Evolutionary conservation across 805 yeast species (phyloP).

Genomic region (Candida golubevii): DNA sequence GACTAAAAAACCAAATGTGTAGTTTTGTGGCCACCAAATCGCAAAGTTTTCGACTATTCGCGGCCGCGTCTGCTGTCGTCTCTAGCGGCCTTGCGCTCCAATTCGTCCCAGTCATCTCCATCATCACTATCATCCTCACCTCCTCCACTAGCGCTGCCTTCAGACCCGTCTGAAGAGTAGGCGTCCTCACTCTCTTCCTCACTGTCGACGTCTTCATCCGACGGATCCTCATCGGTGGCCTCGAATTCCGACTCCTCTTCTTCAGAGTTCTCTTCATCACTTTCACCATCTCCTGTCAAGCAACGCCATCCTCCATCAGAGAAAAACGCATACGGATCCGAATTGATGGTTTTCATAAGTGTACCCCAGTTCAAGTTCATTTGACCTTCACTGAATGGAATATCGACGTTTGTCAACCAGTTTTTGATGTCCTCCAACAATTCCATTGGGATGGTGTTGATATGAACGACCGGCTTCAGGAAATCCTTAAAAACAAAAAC

Average conservation of each 20-base stretch:
- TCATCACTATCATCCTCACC: constrained; percentile 28
- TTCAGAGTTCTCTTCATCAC: constrained; percentile 60
- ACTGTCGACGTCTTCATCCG: constrained; percentile 57
- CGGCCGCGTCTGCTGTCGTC: constrained; percentile 34
- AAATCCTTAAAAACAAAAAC: constrained; percentile 97
- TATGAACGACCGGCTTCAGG: constrained; percentile 79
- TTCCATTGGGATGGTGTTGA: constrained; percentile 93
- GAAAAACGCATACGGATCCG: constrained; percentile 93
- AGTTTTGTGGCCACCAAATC: too few species aligned
- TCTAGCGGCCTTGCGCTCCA: constrained; percentile 53
- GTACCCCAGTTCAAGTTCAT: constrained; percentile 94
- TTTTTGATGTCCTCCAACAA: constrained; percentile 87
- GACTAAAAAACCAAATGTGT: too few species aligned
- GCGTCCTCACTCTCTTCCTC: constrained; percentile 43
- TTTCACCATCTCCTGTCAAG: constrained; percentile 81
- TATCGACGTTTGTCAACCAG: constrained; percentile 97
- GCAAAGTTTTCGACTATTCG: constrained; percentile 5
- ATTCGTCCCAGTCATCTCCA: constrained; percentile 53
- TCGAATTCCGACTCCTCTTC: constrained; percentile 72
- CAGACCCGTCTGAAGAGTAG: constrained; percentile 35
- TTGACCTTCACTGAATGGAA: constrained; percentile 91
- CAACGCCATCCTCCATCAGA: constrained; percentile 94
- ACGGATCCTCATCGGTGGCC: constrained; percentile 55
- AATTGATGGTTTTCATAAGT: constrained; percentile 88
- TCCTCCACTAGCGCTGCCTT: constrained; percentile 26